These are phyloP conservation scores for Baudoinia panamericana DNA, from an alignment of 495 filamentous ascomycete genomes.

Conservation along the genomic window DNA sequence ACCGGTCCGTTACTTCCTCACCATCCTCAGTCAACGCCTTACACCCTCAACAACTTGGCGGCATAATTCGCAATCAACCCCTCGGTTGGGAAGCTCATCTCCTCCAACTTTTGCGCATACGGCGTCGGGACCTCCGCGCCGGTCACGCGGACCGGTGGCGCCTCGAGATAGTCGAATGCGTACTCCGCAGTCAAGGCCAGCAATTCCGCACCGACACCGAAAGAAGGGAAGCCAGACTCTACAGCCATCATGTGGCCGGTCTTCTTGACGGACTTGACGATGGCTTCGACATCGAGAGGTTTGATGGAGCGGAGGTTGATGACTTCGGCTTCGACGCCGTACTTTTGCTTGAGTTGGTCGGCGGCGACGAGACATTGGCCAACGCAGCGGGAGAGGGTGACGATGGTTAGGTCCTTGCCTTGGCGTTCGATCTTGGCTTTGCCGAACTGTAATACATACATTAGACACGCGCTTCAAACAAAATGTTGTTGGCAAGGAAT, in stretches of 20 bases:
- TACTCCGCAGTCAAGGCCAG: constrained; percentile 93
- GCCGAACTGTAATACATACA: constrained; percentile 46
- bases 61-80: constrained; percentile 68
- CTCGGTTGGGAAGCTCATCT: constrained; percentile 84
- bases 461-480: background rate
- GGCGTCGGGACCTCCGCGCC: constrained; percentile 95
- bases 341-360: constrained; percentile 81
- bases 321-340: constrained; percentile 89
- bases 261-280: constrained; percentile 96
- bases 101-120: constrained; percentile 76
- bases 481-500: background rate
- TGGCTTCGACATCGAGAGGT: constrained; percentile 87
- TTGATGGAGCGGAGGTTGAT: constrained; percentile 97
- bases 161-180: constrained; percentile 91
- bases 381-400: constrained; percentile 86
- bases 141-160: constrained; percentile 82
- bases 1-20: background rate
- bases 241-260: constrained; percentile 82
- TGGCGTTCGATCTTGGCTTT: constrained; percentile 97
- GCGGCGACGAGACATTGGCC: constrained; percentile 84
- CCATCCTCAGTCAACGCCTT: constrained; percentile 14
- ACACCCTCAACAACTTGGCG: constrained; percentile 70
- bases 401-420: constrained; percentile 91
- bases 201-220: constrained; percentile 83
- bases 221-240: constrained; percentile 91